A percentile compares a stretch with the other conserved stretches of the same genome.
These are phyloP conservation scores for Nigrograna mackinnonii DNA, from an alignment of 2,329 filamentous ascomycete species.

Conservation along the genomic window DNA sequence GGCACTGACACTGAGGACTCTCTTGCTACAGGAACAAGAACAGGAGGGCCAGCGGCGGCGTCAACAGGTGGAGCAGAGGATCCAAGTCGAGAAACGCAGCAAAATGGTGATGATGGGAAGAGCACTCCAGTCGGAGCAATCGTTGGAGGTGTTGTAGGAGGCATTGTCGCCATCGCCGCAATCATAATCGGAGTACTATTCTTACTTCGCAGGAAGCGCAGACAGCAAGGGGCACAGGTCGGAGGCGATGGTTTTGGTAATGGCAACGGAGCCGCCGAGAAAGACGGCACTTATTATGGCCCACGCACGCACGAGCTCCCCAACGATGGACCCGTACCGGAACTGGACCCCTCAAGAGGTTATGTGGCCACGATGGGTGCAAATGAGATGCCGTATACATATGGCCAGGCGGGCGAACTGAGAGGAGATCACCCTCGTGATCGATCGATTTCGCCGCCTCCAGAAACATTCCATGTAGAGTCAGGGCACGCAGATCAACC, in stretches of 20 bases:
- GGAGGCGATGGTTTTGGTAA: no score
- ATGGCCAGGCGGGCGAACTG: no score
- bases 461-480: no score
- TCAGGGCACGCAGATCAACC: no score
- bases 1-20: background rate
- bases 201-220: slow-evolving; percentile 5
- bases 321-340: background rate
- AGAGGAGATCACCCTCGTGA: no score
- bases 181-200: slow-evolving; percentile 6
- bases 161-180: slow-evolving; percentile 3
- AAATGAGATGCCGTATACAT: slow-evolving; percentile 3
- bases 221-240: no score
- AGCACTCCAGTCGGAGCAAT: slow-evolving; percentile 5
- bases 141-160: slow-evolving; percentile 10
- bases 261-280: background rate
- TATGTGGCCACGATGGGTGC: slow-evolving; percentile 7
- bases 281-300: slow-evolving; percentile 2
- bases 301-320: slow-evolving; percentile 3
- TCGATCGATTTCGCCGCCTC: no score
- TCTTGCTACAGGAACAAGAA: background rate
- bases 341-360: slow-evolving; percentile 10
- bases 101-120: no score
- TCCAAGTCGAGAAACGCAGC: background rate
- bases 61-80: background rate
- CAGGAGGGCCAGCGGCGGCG: background rate